A percentile compares a stretch with the other conserved stretches of the same genome.
phyloP scores from a whole-genome alignment of 2,329 filamentous ascomycete genomes.

The Penicillium sp. region DNA sequence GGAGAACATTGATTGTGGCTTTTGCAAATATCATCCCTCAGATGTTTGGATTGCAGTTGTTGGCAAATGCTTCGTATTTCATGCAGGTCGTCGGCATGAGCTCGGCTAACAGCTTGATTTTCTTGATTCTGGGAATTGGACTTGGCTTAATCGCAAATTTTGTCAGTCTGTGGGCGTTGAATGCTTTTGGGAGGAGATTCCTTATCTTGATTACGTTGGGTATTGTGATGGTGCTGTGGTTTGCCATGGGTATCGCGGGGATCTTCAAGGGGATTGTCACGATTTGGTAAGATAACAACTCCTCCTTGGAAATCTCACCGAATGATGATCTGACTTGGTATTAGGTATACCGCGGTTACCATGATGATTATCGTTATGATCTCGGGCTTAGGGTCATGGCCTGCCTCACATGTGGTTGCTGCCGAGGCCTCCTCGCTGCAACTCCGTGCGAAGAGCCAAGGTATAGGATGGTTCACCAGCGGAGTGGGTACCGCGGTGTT shows the following conservation, averaged over 20 bases:
- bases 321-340: neutral
- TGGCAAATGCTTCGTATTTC: slow-evolving; percentile 42
- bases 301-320: accelerated
- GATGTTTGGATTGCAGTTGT: slow-evolving; percentile 44
- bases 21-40: slow-evolving; percentile 43
- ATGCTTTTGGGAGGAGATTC: slow-evolving; percentile 38
- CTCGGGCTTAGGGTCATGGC: slow-evolving; percentile 32
- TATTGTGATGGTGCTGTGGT: slow-evolving; percentile 38
- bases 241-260: slow-evolving; percentile 46
- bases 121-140: slow-evolving; percentile 46
- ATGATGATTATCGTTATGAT: slow-evolving; percentile 47
- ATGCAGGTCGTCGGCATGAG: slow-evolving; percentile 28
- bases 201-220: slow-evolving; percentile 39
- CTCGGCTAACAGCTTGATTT: slow-evolving; percentile 33
- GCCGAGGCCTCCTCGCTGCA: slow-evolving; percentile 31
- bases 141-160: slow-evolving; percentile 45
- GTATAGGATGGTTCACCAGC: slow-evolving; percentile 41
- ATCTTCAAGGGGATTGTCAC: slow-evolving; percentile 38
- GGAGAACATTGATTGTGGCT: slow-evolving; percentile 25
- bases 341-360: slow-evolving; percentile 37
- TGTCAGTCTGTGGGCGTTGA: slow-evolving; percentile 43
- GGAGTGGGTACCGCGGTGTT: slow-evolving; percentile 42
- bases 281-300: slow-evolving; percentile 34
- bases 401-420: slow-evolving; percentile 33
- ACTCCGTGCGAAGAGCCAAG: slow-evolving; percentile 35